Percentiles rank a stretch among this genome's conserved stretches.
Evolutionary conservation across 2,329 filamentous ascomycete species (phyloP).

Genomic region (Emergomyces orientalis): DNA sequence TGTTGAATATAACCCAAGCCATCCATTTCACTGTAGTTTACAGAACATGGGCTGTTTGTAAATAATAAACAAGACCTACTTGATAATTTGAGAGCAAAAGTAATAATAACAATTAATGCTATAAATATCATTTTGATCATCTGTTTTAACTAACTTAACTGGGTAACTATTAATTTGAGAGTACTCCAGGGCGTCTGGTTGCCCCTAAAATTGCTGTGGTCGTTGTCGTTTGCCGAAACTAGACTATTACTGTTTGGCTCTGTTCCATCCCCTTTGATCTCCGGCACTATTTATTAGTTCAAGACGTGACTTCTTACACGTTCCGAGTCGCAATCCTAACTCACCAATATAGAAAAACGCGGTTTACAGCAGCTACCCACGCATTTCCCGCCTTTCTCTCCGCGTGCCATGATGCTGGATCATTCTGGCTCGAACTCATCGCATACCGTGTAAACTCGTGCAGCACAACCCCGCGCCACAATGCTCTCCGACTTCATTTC

Average conservation of each 20-base stretch:
- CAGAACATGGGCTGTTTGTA: background rate
- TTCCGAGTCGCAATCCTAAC: background rate
- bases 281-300: background rate
- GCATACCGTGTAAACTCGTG: constrained; percentile 2
- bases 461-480: constrained; percentile 15
- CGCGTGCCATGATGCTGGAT: constrained; percentile 6
- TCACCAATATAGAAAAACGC: background rate
- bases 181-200: background rate
- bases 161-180: background rate
- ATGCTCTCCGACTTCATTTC: constrained; percentile 40
- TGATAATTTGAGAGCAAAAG: background rate
- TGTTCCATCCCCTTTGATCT: background rate
- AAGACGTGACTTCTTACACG: background rate
- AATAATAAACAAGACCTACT: background rate
- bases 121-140: background rate
- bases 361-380: background rate
- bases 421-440: constrained; percentile 1
- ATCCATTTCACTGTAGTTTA: background rate
- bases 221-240: background rate
- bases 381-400: background rate
- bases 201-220: background rate
- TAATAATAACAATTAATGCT: background rate
- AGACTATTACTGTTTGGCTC: too few species aligned
- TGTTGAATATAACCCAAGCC: background rate
- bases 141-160: background rate